These are phyloP conservation scores for Dittrichia graveolens DNA, from an alignment of 129 eudicot genomes.

Conservation along the genomic window DNA sequence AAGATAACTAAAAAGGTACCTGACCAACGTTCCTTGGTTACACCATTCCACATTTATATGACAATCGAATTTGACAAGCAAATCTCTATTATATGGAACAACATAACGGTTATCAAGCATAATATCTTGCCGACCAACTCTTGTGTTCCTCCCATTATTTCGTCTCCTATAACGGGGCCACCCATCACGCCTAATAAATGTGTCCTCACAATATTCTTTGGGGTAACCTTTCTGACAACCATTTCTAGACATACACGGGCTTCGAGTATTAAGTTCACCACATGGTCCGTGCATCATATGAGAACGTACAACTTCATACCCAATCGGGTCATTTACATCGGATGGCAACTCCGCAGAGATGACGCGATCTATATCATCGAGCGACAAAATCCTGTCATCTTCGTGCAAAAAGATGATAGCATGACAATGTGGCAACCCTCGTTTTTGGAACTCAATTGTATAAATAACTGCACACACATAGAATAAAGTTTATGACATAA, in stretches of 20 bases:
- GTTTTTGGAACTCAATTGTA: conserved; percentile 21
- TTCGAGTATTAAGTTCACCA: background rate
- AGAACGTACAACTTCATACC: background rate
- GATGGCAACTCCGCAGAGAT: no score
- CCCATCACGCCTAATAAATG: background rate
- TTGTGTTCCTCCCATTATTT: background rate
- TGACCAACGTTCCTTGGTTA: background rate
- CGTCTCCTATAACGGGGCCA: background rate
- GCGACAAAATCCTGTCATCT: background rate
- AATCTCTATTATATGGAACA: background rate
- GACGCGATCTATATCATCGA: background rate
- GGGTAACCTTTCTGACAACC: background rate
- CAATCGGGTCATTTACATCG: background rate
- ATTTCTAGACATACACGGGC: background rate
- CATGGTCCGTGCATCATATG: conserved; percentile 6
- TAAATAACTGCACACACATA: conserved; percentile 14
- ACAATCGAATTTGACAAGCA: background rate
- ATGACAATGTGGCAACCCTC: conserved; percentile 16
- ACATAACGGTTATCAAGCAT: conserved; percentile 1
- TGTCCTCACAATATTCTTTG: background rate
- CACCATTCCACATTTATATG: background rate
- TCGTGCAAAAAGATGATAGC: background rate
- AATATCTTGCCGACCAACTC: background rate
- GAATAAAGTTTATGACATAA: background rate
- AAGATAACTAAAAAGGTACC: background rate